Percentiles rank a stretch among this genome's conserved stretches.
Evolutionary conservation across 1,284 basidiomycete genomes (phyloP).

Genomic region (Ganoderma sp.): DNA sequence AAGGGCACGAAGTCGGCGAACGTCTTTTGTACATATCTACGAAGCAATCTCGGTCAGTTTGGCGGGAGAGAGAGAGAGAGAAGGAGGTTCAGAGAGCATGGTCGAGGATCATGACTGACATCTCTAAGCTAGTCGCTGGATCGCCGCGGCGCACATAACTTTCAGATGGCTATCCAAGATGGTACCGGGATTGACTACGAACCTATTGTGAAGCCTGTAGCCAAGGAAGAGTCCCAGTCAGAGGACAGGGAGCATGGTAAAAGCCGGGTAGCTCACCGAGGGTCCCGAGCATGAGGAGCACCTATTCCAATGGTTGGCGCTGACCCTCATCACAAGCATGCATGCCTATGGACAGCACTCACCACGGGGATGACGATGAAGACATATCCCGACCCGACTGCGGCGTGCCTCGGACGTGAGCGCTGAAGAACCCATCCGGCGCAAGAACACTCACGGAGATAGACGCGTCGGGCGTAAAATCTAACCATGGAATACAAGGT

Average conservation of each 20-base stretch:
- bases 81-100: neutral
- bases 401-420: too few species aligned
- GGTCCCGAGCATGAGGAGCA: neutral
- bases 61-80: too few species aligned
- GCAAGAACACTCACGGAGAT: neutral
- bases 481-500: too few species aligned
- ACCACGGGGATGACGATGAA: neutral
- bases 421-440: neutral
- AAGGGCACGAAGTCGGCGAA: neutral
- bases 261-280: neutral
- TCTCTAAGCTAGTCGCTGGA: neutral
- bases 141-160: neutral
- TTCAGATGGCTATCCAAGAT: neutral
- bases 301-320: neutral
- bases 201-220: neutral
- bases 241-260: too few species aligned
- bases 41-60: neutral
- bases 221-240: neutral
- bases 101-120: neutral
- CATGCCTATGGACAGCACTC: too few species aligned
- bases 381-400: constrained; percentile 1
- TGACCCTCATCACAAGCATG: too few species aligned
- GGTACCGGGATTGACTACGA: neutral
- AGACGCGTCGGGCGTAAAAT: neutral
- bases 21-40: neutral